A percentile compares a stretch with the other conserved stretches of the same genome.
phyloP scores from a whole-genome alignment of 2,329 filamentous ascomycete species.

The Botrytis sinoallii region DNA sequence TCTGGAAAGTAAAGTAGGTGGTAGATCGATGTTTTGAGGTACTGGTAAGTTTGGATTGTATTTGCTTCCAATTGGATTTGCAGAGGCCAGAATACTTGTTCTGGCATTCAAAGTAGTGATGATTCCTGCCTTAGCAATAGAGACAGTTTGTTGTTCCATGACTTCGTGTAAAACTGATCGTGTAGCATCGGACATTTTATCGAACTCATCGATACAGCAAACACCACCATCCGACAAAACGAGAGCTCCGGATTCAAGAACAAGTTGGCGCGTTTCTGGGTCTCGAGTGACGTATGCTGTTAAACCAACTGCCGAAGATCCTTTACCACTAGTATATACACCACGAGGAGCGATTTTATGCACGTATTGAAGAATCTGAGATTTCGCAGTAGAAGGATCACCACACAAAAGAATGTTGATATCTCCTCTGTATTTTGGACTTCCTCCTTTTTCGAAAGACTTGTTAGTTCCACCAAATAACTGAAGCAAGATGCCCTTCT shows the following conservation, averaged over 20 bases:
- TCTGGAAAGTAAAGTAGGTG: constrained; percentile 88
- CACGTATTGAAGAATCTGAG: constrained; percentile 88
- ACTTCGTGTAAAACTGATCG: constrained; percentile 75
- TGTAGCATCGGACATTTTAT: constrained; percentile 76
- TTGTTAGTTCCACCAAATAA: constrained; percentile 98
- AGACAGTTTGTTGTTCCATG: constrained; percentile 78
- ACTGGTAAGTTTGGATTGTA: constrained; percentile 96
- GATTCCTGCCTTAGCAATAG: constrained; percentile 74
- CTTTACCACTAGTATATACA: constrained; percentile 74
- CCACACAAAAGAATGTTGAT: constrained; percentile 97
- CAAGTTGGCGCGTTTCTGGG: constrained; percentile 68
- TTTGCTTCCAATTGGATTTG: constrained; percentile 95
- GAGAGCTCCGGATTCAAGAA: constrained; percentile 71
- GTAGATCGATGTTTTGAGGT: constrained; percentile 96
- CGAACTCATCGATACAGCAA: constrained; percentile 77
- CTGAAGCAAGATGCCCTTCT: constrained; percentile 95
- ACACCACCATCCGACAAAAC: constrained; percentile 73
- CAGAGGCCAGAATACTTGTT: constrained; percentile 92
- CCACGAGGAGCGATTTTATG: constrained; percentile 95
- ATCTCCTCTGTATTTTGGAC: constrained; percentile 91
- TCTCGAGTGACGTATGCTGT: constrained; percentile 76
- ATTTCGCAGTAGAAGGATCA: constrained; percentile 95
- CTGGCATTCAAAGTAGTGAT: constrained; percentile 90
- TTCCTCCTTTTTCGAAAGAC: constrained; percentile 93
- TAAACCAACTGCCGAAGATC: constrained; percentile 71